Conservation (phyloP, 768 basidiomycete species). For the Panaeolus papilionaceus region DNA sequence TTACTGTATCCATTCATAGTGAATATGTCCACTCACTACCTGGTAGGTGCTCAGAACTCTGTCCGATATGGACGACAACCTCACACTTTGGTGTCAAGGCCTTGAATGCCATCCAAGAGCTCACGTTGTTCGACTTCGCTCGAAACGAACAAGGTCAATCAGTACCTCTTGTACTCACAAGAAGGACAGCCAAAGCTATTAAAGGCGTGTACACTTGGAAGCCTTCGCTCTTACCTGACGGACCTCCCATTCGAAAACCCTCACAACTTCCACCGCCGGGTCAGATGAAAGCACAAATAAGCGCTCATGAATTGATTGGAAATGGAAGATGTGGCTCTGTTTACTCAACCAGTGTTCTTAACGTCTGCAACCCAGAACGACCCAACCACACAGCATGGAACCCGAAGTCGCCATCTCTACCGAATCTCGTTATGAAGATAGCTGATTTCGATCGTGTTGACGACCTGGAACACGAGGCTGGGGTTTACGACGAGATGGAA, state of each 20-base stretch:
- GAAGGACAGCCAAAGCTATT: constrained; percentile 18
- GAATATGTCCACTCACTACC: neutral
- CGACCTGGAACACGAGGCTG: constrained; percentile 25
- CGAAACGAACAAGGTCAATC: constrained; percentile 17
- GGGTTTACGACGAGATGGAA: constrained; percentile 33
- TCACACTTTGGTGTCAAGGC: constrained; percentile 19
- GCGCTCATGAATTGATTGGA: constrained; percentile 24
- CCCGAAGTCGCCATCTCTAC: constrained; percentile 20
- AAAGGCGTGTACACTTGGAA: constrained; percentile 23
- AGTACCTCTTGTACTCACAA: neutral
- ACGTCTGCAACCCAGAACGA: constrained; percentile 15
- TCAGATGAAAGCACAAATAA: constrained; percentile 18
- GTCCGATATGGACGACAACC: neutral
- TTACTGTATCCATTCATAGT: neutral
- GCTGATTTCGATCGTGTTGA: constrained; percentile 24
- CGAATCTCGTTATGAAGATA: constrained; percentile 29
- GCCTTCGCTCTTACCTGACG: constrained; percentile 25
- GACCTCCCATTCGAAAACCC: constrained; percentile 28
- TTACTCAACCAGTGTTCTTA: constrained; percentile 19
- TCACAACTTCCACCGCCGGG: constrained; percentile 26
- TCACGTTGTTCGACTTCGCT: constrained; percentile 21
- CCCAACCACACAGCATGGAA: constrained; percentile 15
- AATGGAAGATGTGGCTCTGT: constrained; percentile 29
- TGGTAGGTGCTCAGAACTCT: neutral
- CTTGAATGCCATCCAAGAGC: constrained; percentile 22